Percentiles rank a stretch among this genome's conserved stretches.
These are phyloP conservation scores for Gossypium rotundifolium DNA, from an alignment of 345 rosid genomes.

Conservation along the genomic window DNA sequence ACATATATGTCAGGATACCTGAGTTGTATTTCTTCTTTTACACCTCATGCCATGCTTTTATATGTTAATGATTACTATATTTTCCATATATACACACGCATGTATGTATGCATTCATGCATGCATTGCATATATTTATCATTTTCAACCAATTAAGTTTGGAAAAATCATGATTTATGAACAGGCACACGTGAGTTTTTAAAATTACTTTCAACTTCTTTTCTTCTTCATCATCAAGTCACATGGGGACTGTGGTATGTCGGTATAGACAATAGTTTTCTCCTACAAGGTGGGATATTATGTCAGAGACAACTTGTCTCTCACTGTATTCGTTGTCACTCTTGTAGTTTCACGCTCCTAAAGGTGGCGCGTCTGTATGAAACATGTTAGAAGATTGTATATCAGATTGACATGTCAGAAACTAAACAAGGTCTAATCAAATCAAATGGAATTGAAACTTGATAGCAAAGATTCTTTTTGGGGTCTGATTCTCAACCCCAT, in stretches of 20 bases:
- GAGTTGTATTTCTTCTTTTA: too few species aligned
- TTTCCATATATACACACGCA: too few species aligned
- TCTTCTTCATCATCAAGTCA: background rate
- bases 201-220: too few species aligned
- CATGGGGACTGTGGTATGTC: background rate
- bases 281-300: conserved; percentile 3
- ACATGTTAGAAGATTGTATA: background rate
- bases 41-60: too few species aligned
- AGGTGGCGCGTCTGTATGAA: background rate
- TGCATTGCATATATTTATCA: too few species aligned
- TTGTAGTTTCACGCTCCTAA: background rate
- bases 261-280: background rate
- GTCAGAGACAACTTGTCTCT: background rate
- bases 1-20: too few species aligned
- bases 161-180: too few species aligned
- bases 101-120: too few species aligned
- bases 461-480: background rate
- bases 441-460: background rate
- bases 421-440: background rate
- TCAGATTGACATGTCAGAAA: background rate
- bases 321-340: background rate
- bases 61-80: too few species aligned
- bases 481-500: background rate
- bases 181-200: too few species aligned
- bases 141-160: too few species aligned